phyloP scores from a whole-genome alignment of 768 basidiomycete species.

The Austroboletus eburneus region DNA sequence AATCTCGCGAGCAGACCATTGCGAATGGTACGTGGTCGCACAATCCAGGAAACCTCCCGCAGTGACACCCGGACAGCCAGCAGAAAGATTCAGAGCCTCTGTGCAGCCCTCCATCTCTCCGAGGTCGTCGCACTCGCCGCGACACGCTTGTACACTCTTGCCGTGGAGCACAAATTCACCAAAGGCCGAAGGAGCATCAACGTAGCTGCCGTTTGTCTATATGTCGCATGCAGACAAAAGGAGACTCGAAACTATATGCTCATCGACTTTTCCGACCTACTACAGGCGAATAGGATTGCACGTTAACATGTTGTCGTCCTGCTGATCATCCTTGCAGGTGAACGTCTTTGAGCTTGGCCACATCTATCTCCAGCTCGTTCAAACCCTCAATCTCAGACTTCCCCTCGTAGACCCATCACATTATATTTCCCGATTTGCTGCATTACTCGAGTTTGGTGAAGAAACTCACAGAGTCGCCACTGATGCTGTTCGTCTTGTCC shows the following conservation, averaged over 20 bases:
- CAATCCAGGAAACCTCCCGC: not conserved
- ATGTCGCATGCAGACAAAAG: conserved; percentile 88
- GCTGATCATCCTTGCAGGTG: conserved; percentile 47
- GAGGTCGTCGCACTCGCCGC: conserved; percentile 80
- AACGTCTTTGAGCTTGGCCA: conserved; percentile 97
- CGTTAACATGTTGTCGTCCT: not conserved
- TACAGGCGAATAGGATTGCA: conserved; percentile 54
- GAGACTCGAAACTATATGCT: conserved; percentile 94
- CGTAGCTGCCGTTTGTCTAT: conserved; percentile 94
- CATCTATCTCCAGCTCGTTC: conserved; percentile 92
- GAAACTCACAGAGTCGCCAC: conserved; percentile 88
- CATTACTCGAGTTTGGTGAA: conserved; percentile 93
- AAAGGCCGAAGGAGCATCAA: conserved; percentile 90
- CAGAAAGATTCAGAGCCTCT: conserved; percentile 79
- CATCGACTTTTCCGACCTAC: conserved; percentile 96
- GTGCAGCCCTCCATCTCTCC: conserved; percentile 70
- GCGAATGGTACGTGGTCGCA: conserved; percentile 62
- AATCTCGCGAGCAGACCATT: conserved; percentile 88
- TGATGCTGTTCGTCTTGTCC: conserved; percentile 90
- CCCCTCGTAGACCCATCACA: conserved; percentile 94
- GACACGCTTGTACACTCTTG: conserved; percentile 85
- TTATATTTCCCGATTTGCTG: conserved; percentile 93
- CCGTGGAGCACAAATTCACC: conserved; percentile 90
- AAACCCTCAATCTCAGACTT: conserved; percentile 76
- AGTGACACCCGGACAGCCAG: conserved; percentile 48